Conservation (phyloP, 2,329 filamentous ascomycete species). For the Aspergillus niger region DNA sequence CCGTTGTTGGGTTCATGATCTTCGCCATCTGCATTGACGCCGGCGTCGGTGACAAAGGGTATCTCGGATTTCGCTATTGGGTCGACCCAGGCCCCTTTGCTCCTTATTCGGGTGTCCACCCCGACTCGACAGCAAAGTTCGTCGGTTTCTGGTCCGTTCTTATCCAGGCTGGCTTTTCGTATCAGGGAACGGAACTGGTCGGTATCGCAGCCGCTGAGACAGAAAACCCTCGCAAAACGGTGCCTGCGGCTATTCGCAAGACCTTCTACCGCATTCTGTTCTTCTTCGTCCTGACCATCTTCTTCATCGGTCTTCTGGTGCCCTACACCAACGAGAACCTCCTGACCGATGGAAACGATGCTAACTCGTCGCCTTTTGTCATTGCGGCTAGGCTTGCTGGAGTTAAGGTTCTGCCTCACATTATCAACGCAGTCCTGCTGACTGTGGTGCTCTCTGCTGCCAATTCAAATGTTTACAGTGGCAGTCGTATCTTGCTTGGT, state of each 20-base stretch:
- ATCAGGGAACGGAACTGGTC: slow-evolving; percentile 69
- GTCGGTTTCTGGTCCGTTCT: slow-evolving; percentile 61
- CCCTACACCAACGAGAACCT: slow-evolving; percentile 59
- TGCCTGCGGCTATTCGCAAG: slow-evolving; percentile 71
- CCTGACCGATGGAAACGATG: slow-evolving; percentile 50
- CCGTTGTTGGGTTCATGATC: slow-evolving; percentile 73
- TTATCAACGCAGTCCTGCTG: slow-evolving; percentile 47
- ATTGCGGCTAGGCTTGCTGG: slow-evolving; percentile 44
- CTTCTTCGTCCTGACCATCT: slow-evolving; percentile 50
- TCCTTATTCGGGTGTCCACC: slow-evolving; percentile 46
- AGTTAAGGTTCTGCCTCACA: slow-evolving; percentile 41
- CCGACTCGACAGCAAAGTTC: slow-evolving; percentile 56
- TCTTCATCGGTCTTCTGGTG: slow-evolving; percentile 73
- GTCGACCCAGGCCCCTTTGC: slow-evolving; percentile 67
- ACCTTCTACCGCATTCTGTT: slow-evolving; percentile 74
- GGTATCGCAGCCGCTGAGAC: slow-evolving; percentile 79
- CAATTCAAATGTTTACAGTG: slow-evolving; percentile 46
- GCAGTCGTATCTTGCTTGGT: slow-evolving; percentile 69
- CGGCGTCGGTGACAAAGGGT: slow-evolving; percentile 67
- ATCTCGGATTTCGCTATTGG: slow-evolving; percentile 75
- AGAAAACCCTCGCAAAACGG: slow-evolving; percentile 68
- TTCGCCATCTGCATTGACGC: slow-evolving; percentile 76
- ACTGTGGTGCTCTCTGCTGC: slow-evolving; percentile 48
- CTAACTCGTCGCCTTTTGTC: slow-evolving; percentile 46
- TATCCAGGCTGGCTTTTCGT: slow-evolving; percentile 45